phyloP scores from a whole-genome alignment of 495 filamentous ascomycete species.

The Penicillium salamii region DNA sequence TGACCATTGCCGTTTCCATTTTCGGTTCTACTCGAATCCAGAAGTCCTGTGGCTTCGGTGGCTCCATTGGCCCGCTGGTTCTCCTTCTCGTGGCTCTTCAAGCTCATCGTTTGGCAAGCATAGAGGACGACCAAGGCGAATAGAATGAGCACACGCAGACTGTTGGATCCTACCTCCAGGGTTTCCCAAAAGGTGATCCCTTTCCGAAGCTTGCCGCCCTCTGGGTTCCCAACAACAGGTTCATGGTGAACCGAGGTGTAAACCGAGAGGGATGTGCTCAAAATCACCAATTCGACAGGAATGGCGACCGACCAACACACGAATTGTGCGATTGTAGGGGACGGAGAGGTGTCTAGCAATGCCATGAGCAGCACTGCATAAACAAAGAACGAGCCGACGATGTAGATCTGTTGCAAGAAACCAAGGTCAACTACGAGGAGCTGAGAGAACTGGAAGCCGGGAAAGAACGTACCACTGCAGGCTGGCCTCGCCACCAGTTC shows the following conservation, averaged over 20 bases:
- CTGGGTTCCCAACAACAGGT: conserved; percentile 53
- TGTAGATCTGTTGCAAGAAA: conserved; percentile 63
- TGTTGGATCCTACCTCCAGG: conserved; percentile 55
- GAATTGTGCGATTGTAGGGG: conserved; percentile 70
- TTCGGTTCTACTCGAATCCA: conserved; percentile 39
- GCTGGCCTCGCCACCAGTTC: conserved; percentile 89
- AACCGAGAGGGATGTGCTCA: conserved; percentile 59
- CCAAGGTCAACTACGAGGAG: neutral
- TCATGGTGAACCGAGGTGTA: conserved; percentile 60
- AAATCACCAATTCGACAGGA: conserved; percentile 64
- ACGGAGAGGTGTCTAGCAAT: conserved; percentile 71
- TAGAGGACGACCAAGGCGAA: conserved; percentile 59
- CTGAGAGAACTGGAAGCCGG: neutral
- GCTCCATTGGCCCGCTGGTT: conserved; percentile 28
- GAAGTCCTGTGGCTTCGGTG: conserved; percentile 56
- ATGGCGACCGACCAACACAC: conserved; percentile 69
- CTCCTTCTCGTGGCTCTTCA: conserved; percentile 25
- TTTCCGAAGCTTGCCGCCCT: conserved; percentile 40
- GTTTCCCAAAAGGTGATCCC: conserved; percentile 64
- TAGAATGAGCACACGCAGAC: conserved; percentile 60
- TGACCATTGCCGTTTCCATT: conserved; percentile 45
- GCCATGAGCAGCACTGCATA: conserved; percentile 73
- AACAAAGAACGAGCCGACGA: conserved; percentile 73
- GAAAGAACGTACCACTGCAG: conserved; percentile 66
- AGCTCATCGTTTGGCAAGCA: conserved; percentile 45